Evolutionary conservation across 2,329 filamentous ascomycete species (phyloP), one percentile per base, ranked within the genome.

Genomic region (Trichoderma pleuroti): DNA sequence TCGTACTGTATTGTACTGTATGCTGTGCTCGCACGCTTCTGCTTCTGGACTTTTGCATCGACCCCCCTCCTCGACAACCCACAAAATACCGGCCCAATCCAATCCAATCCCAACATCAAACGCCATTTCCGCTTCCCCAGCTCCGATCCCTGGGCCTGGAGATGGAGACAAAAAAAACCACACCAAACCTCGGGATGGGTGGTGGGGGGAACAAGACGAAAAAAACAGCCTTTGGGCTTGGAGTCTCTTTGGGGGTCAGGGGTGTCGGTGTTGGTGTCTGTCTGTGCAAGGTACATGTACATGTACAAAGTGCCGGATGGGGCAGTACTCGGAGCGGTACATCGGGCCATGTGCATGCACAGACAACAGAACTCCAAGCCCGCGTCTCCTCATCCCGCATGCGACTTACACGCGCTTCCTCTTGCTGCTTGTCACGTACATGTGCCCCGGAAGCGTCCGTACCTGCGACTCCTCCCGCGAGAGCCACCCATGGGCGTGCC

Each of bases 401-500:
- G 49, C 49, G 52, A 66, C 49, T 57, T 66, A 57, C n/a, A 66
- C 49, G 49, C 49, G 18, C 32, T 56, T 18, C 11, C 32, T 34
- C 26, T 28, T 28, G 26, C 26, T 28, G 30, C 11, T 26, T 18
- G 59, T 28, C 56, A 36, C 36, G 62, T 49, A 65, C 46, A 24
- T 26, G n/a, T 54, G 42, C 61, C 63, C 63, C 63, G 63, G 28
- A 66, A 66, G 46, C 63, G 63, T 56, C 49, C 39, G 64, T 59
- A 67, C 64, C 64, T 24, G 26, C 46, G 39, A n/a, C 49, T 12
- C 49, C 12, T 30, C 34, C 36, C 8, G 42, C 39, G 30, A n/a
- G 46, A 36, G 46, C 21, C 39, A 10, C 26, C 9, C 8, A 36
- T 65, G 62, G 36, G 26, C 52, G 14, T 54, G 26, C n/a, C 24